Evolutionary conservation across 2,329 filamentous ascomycete genomes (phyloP).

Genomic region (Emergomyces pasteurianus): DNA sequence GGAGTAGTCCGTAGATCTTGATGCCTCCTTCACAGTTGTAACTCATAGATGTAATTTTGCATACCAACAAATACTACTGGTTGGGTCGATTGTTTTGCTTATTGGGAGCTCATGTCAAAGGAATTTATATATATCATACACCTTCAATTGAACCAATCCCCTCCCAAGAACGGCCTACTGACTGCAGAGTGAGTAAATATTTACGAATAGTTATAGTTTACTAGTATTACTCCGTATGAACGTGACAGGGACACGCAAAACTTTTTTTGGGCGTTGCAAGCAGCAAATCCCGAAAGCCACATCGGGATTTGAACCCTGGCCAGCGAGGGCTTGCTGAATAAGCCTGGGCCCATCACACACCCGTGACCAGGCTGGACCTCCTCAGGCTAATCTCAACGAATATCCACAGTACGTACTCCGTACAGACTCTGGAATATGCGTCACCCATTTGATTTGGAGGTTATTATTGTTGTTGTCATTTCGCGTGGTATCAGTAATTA

Average conservation of each 20-base stretch:
- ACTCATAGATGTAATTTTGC: not conserved
- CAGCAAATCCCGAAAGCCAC: not conserved
- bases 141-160: no score
- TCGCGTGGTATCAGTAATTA: not conserved
- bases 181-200: no score
- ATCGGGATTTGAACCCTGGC: not conserved
- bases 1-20: not conserved
- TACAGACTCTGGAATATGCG: not conserved
- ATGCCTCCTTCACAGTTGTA: not conserved
- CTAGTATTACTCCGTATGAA: no score
- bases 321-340: not conserved
- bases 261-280: not conserved
- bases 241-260: no score
- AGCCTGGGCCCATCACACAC: not conserved
- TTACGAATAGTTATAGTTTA: no score
- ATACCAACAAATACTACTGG: not conserved
- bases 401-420: not conserved
- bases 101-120: not conserved
- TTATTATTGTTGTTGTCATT: not conserved
- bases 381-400: not conserved
- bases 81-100: not conserved
- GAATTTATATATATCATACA: not conserved
- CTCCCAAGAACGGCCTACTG: no score
- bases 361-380: not conserved
- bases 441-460: not conserved